Percentiles rank a stretch among this genome's conserved stretches.
phyloP scores from a whole-genome alignment of 2,329 filamentous ascomycete species.

The Lecanicillium sp. region DNA sequence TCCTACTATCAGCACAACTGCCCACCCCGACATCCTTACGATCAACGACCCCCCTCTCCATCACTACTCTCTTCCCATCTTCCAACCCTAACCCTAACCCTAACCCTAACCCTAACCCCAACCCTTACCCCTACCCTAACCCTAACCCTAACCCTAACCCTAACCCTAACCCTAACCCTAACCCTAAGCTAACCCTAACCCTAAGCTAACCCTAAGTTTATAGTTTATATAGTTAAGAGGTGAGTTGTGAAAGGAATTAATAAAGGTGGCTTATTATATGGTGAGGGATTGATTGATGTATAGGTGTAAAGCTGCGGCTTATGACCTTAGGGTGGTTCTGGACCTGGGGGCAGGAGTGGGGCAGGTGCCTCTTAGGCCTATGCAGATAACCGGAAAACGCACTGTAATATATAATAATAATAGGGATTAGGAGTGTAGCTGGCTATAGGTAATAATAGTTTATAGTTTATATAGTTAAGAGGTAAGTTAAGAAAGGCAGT shows the following conservation, averaged over 20 bases:
- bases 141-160: not conserved
- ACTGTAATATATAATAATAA: too few relatives aligned
- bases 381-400: too few relatives aligned
- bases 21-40: too few relatives aligned
- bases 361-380: not conserved
- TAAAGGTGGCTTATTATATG: not conserved
- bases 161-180: not conserved
- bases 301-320: too few relatives aligned
- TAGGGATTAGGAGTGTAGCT: too few relatives aligned
- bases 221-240: not conserved
- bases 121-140: too few relatives aligned
- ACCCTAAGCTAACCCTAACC: not conserved
- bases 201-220: not conserved
- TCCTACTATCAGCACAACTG: too few relatives aligned
- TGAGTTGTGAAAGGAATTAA: not conserved
- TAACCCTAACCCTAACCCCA: slow-evolving; percentile 6
- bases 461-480: not conserved
- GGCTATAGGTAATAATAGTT: too few relatives aligned
- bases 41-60: too few relatives aligned
- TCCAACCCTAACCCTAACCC: slow-evolving; percentile 8
- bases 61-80: too few relatives aligned
- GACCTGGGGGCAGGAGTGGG: not conserved
- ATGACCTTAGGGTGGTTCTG: too few relatives aligned
- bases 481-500: not conserved
- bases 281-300: not conserved